These are phyloP conservation scores for Malania oleifera DNA, from an alignment of 164 flowering plant species.

Conservation along the genomic window DNA sequence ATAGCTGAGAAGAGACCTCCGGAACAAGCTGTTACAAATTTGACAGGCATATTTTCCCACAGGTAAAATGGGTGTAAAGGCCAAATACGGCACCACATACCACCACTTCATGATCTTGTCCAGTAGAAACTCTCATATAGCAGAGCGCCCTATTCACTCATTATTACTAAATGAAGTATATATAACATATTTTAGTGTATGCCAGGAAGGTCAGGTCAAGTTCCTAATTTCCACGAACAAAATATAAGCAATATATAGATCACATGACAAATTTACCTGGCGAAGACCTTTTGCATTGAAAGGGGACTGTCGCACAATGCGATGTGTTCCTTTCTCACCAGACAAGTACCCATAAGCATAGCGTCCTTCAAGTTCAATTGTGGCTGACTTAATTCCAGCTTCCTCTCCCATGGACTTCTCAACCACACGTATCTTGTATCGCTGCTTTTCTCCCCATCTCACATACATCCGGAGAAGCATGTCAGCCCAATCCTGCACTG, in stretches of 20 bases:
- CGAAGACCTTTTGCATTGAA: slow-evolving; percentile 98
- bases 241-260: background rate
- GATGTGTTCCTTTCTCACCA: slow-evolving; percentile 97
- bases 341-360: slow-evolving; percentile 95
- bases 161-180: too few relatives aligned
- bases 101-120: too few relatives aligned
- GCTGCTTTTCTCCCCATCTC: slow-evolving; percentile 97
- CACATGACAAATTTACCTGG: slow-evolving; percentile 50
- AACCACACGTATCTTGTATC: slow-evolving; percentile 79
- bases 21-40: too few relatives aligned
- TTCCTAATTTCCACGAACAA: background rate
- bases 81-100: too few relatives aligned
- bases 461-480: slow-evolving; percentile 98
- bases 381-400: slow-evolving; percentile 98
- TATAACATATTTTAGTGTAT: too few relatives aligned
- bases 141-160: too few relatives aligned
- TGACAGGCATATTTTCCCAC: too few relatives aligned
- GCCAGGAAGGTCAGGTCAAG: background rate
- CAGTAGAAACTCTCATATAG: too few relatives aligned
- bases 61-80: too few relatives aligned
- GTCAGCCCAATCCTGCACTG: slow-evolving; percentile 99
- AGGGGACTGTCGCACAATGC: slow-evolving; percentile 93
- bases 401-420: slow-evolving; percentile 93
- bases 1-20: too few relatives aligned
- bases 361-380: slow-evolving; percentile 85